These are phyloP conservation scores for Ophiostoma triangulosporum DNA, from an alignment of 2,329 filamentous ascomycete genomes.

Conservation along the genomic window DNA sequence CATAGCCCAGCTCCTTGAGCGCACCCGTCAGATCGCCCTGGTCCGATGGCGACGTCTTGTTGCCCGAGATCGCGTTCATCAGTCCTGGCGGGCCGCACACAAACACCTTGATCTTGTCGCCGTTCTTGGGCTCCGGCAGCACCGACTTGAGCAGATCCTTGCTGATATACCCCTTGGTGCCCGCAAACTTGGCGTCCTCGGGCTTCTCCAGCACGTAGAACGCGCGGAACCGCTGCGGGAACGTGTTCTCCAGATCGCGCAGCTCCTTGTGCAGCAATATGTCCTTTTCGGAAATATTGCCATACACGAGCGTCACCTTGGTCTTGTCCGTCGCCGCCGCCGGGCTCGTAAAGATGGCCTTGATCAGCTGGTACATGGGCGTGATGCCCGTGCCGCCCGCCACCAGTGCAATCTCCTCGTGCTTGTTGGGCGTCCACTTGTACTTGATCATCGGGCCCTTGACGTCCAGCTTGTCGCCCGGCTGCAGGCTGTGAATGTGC, in stretches of 20 bases:
- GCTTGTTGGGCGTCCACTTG: slow-evolving; percentile 79
- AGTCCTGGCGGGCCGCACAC: slow-evolving; percentile 85
- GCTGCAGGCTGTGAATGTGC: slow-evolving; percentile 70
- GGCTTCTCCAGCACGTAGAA: slow-evolving; percentile 83
- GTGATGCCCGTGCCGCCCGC: slow-evolving; percentile 96
- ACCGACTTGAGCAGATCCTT: slow-evolving; percentile 94
- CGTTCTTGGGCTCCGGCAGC: slow-evolving; percentile 78
- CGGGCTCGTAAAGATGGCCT: slow-evolving; percentile 89
- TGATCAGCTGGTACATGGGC: slow-evolving; percentile 91
- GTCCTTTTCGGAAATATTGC: slow-evolving; percentile 79
- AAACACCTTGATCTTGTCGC: slow-evolving; percentile 81
- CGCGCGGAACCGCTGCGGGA: slow-evolving; percentile 85
- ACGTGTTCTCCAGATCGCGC: slow-evolving; percentile 79
- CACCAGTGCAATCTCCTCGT: slow-evolving; percentile 73
- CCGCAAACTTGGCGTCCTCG: slow-evolving; percentile 62
- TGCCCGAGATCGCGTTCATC: slow-evolving; percentile 85
- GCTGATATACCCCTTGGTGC: slow-evolving; percentile 66
- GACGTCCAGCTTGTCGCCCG: slow-evolving; percentile 73
- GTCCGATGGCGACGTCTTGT: slow-evolving; percentile 83
- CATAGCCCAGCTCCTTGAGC: slow-evolving; percentile 47
- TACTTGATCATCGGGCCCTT: slow-evolving; percentile 97
- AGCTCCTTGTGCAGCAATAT: slow-evolving; percentile 83
- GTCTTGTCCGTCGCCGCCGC: slow-evolving; percentile 68
- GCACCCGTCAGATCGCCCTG: slow-evolving; percentile 80
- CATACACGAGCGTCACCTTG: slow-evolving; percentile 90